phyloP scores from a whole-genome alignment of 2,329 filamentous ascomycete species.

The Fusarium circinatum region DNA sequence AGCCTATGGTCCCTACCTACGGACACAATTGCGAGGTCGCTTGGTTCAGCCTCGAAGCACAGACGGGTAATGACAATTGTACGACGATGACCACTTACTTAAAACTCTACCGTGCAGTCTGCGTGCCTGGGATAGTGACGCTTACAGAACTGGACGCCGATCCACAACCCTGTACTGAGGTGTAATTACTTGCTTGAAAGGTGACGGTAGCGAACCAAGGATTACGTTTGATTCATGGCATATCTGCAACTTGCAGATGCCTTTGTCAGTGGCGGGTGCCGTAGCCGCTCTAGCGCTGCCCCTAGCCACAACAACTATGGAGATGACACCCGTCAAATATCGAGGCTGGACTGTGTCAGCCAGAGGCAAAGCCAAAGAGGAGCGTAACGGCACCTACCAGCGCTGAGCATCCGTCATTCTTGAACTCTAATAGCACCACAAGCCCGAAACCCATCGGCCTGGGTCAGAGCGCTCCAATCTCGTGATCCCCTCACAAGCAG shows the following conservation, averaged over 20 bases:
- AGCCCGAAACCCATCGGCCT: conserved; percentile 43
- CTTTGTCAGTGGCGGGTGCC: conserved; percentile 43
- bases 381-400: conserved; percentile 31
- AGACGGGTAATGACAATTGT: not conserved
- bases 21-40: conserved; percentile 4
- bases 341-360: conserved; percentile 26
- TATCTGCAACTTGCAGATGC: conserved; percentile 37
- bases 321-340: conserved; percentile 43
- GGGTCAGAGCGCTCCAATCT: conserved; percentile 43
- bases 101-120: not conserved
- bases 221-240: conserved; percentile 35
- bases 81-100: not conserved
- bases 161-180: conserved; percentile 31
- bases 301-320: conserved; percentile 40
- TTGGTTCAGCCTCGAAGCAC: conserved; percentile 15
- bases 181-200: conserved; percentile 31
- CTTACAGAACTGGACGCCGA: conserved; percentile 11
- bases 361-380: conserved; percentile 26
- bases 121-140: not conserved
- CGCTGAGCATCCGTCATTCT: conserved; percentile 33
- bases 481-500: conserved; percentile 37
- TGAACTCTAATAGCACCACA: conserved; percentile 40
- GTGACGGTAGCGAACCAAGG: conserved; percentile 34
- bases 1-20: conserved; percentile 7
- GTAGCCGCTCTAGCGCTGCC: conserved; percentile 44